Evolutionary conservation across 805 yeast genomes (phyloP), one percentile per base, ranked within the genome.

Genomic region (Candida cerambycidarum): DNA sequence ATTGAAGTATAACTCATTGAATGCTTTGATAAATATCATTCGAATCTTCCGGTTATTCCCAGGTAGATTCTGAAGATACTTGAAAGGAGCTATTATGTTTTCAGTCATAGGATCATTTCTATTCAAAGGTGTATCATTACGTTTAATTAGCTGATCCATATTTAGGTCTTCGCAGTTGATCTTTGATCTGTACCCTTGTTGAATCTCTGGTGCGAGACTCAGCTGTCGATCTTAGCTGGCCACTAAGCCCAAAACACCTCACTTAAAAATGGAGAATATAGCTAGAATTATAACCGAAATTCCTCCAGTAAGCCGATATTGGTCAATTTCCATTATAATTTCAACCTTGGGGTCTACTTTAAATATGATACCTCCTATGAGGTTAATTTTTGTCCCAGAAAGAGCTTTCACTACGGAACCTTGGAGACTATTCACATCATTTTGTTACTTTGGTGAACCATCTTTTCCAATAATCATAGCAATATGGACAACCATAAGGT

Each of bases 361-460:
- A 39, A 44, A 52, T 23, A 18, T 56, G 3, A 52, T 63, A n/a
- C 43, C 53, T 7, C 44, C 44, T 1, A 28, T 46, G 9, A 52
- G 47, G 28, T 47, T 69, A 27, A 38, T 52, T 6, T 66, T 62
- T 45, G 23, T 48, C 2, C 66, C 68, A 1, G 61, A 57, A 15
- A 55, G 54, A 47, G 55, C 62, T 10, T 49, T 64, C 19, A 24
- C 50, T 18, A 40, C 40, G n/a, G 65, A 69, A 51, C 67, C 65
- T 6, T 69, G 73, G 74, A 49, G 73, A 29, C 41, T 67, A 11
- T 14, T 65, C 12, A 61, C 72, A 11, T 52, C 67, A 12, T 69
- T 67, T 49, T 59, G 61, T 46, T 61, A 54, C 34, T 58, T 62
- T 39, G 69, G 62, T 4, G 59, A 55, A 6, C 29, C 45, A 4